These are phyloP conservation scores for Aphanomyces cochlioides DNA, from an alignment of 352 stramenopile genomes.

Conservation along the genomic window DNA sequence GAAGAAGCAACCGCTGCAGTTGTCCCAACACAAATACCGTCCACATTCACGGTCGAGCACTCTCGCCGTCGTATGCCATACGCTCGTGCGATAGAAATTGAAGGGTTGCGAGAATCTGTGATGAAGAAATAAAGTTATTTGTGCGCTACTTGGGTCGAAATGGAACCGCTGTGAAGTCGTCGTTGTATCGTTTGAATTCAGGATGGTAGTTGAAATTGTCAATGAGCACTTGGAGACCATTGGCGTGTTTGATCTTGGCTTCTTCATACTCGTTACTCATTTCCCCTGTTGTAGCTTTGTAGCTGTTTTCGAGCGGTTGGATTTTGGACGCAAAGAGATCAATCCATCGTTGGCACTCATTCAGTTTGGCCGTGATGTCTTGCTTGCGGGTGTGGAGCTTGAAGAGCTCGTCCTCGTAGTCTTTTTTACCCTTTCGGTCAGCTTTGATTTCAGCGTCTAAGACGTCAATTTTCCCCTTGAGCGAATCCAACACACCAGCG, in stretches of 20 bases:
- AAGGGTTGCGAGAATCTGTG: slow-evolving; percentile 71
- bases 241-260: slow-evolving; percentile 77
- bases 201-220: slow-evolving; percentile 88
- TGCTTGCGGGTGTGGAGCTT: slow-evolving; percentile 46
- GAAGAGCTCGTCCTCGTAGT: slow-evolving; percentile 75
- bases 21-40: background rate
- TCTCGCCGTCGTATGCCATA: slow-evolving; percentile 55
- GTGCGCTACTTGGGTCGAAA: slow-evolving; percentile 57
- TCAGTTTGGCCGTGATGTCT: slow-evolving; percentile 56
- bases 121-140: slow-evolving; percentile 37
- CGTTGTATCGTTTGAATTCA: slow-evolving; percentile 85
- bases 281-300: slow-evolving; percentile 62
- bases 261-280: slow-evolving; percentile 84
- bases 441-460: slow-evolving; percentile 66
- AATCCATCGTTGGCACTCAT: slow-evolving; percentile 56
- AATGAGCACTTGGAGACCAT: slow-evolving; percentile 80
- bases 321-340: slow-evolving; percentile 70
- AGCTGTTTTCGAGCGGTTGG: slow-evolving; percentile 60
- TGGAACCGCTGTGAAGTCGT: slow-evolving; percentile 79
- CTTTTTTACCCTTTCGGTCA: slow-evolving; percentile 72
- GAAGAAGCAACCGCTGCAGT: slow-evolving; percentile 24
- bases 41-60: background rate
- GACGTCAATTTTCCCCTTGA: slow-evolving; percentile 56
- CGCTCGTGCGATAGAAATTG: slow-evolving; percentile 72
- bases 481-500: slow-evolving; percentile 52